Evolutionary conservation across 345 rosid species (phyloP).

Genomic region (Psidium guajava): DNA sequence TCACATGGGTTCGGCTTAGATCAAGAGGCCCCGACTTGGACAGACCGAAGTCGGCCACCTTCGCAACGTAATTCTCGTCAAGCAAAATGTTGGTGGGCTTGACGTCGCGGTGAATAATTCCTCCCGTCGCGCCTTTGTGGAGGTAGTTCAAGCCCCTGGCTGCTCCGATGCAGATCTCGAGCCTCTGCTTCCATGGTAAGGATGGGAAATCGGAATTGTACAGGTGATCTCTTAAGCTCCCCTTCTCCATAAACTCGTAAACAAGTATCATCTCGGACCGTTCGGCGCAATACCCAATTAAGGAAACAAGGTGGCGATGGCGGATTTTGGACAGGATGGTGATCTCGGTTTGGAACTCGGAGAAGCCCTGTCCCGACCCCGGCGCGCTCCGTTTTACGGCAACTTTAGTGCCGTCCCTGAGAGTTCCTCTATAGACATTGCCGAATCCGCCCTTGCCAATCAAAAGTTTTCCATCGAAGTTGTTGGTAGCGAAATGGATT

Average conservation of each 20-base stretch:
- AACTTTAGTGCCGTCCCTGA: constrained; percentile 24
- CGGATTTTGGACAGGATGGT: constrained; percentile 46
- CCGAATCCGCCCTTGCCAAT: constrained; percentile 47
- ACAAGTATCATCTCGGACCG: constrained; percentile 48
- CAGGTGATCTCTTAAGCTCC: constrained; percentile 37
- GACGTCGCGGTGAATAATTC: constrained; percentile 50
- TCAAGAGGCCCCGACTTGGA: constrained; percentile 24
- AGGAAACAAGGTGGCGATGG: constrained; percentile 58
- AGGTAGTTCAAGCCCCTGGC: constrained; percentile 45
- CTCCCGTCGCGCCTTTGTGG: constrained; percentile 25
- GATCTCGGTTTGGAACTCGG: constrained; percentile 46
- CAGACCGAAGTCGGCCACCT: constrained; percentile 57
- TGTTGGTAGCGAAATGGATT: constrained; percentile 30
- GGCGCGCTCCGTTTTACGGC: constrained; percentile 40
- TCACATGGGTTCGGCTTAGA: constrained; percentile 18
- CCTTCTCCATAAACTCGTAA: constrained; percentile 52
- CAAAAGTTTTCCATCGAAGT: constrained; percentile 18
- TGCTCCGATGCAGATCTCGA: constrained; percentile 52
- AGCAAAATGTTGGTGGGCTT: constrained; percentile 57
- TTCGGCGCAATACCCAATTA: constrained; percentile 60
- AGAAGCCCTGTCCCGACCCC: constrained; percentile 37
- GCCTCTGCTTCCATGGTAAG: constrained; percentile 43
- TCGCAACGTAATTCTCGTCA: constrained; percentile 26
- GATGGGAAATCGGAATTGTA: constrained; percentile 19
- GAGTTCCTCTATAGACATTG: constrained; percentile 23